Conservation (phyloP, 192 early-diverging fungal species). For the Backusella morwellensis region DNA sequence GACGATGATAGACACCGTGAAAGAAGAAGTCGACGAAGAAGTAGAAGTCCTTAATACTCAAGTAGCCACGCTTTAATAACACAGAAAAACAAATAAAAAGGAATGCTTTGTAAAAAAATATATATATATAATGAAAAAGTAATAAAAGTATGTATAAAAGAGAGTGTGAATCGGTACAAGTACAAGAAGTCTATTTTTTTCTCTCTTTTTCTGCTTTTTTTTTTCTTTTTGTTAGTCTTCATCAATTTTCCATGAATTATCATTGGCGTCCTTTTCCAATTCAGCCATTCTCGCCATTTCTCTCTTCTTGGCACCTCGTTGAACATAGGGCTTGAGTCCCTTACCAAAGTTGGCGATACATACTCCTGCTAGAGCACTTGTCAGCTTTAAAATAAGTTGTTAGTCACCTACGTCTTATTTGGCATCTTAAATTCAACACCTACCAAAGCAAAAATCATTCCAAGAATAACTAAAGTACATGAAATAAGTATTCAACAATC, state of each 20-base stretch:
- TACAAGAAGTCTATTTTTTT: neutral
- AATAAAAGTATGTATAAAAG: neutral
- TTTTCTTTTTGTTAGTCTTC: conserved; percentile 25
- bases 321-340: conserved; percentile 28
- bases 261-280: neutral
- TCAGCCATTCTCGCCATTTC: conserved; percentile 7
- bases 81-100: neutral
- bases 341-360: conserved; percentile 33
- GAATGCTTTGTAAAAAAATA: neutral
- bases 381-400: neutral
- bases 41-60: conserved; percentile 18
- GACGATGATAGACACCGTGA: conserved; percentile 13
- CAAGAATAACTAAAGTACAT: conserved; percentile 25
- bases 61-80: neutral
- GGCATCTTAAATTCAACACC: neutral
- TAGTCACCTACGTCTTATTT: neutral
- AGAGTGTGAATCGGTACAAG: too few relatives aligned
- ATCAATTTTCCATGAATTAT: conserved; percentile 28
- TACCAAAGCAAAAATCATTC: conserved; percentile 27
- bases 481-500: neutral
- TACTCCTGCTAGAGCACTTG: conserved; percentile 20
- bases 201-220: too few relatives aligned
- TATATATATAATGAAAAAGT: neutral
- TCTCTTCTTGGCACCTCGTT: conserved; percentile 24
- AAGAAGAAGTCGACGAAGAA: conserved; percentile 24